Evolutionary conservation across 441 rosid genomes (phyloP).

Genomic region (Bocquillonia castaneifolia): DNA sequence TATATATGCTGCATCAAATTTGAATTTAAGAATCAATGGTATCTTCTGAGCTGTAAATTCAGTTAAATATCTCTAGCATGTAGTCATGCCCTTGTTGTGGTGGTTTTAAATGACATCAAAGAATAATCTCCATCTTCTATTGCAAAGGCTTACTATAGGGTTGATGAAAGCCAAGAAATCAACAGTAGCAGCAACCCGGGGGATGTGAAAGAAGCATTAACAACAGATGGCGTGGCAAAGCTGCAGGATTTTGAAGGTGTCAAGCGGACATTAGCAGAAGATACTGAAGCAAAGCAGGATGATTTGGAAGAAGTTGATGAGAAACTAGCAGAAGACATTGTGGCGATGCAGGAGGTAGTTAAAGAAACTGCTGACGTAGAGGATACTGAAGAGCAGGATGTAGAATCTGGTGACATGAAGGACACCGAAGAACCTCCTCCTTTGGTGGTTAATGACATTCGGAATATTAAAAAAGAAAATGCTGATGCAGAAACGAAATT

Average conservation of each 20-base stretch:
- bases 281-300: constrained; percentile 7
- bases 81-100: background rate
- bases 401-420: no score
- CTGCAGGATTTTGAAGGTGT: background rate
- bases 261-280: constrained; percentile 19
- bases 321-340: constrained; percentile 18
- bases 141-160: constrained; percentile 52
- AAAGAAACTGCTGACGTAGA: constrained; percentile 23
- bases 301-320: constrained; percentile 7
- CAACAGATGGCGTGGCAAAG: constrained; percentile 14
- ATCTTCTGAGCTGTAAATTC: background rate
- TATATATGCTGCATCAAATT: background rate
- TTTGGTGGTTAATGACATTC: background rate
- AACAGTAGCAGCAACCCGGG: background rate
- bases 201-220: background rate
- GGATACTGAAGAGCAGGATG: constrained; percentile 19
- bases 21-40: background rate
- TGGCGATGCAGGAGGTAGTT: constrained; percentile 15
- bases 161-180: constrained; percentile 42
- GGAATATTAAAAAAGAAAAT: constrained; percentile 6
- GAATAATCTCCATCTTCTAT: background rate
- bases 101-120: background rate
- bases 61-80: background rate
- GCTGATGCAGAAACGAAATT: constrained; percentile 21
- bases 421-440: no score